Percentiles rank a stretch among this genome's conserved stretches.
phyloP scores from a whole-genome alignment of 768 basidiomycete genomes.

The Punctularia strigosozonata region DNA sequence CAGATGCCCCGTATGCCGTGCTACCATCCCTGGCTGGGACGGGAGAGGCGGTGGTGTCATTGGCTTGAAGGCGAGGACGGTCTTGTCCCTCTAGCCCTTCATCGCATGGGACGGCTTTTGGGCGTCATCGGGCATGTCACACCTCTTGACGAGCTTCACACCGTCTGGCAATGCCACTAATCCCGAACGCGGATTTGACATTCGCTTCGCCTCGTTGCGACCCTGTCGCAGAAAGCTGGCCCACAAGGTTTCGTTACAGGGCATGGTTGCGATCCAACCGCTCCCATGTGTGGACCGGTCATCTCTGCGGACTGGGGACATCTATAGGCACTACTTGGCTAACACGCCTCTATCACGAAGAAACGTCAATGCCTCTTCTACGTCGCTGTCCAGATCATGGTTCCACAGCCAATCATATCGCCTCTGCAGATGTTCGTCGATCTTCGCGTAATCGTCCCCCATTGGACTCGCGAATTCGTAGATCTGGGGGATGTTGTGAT shows the following conservation, averaged over 20 bases:
- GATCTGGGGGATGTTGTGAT: background rate
- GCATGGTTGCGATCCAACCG: too few species aligned
- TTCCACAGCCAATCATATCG: background rate
- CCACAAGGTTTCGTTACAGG: too few species aligned
- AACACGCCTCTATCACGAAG: too few species aligned
- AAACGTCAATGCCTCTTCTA: background rate
- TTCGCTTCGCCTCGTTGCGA: too few species aligned
- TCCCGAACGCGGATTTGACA: too few species aligned
- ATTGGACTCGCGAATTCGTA: background rate
- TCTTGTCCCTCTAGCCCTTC: background rate
- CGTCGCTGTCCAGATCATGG: background rate
- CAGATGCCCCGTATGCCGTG: constrained; percentile 19
- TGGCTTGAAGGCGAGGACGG: constrained; percentile 7
- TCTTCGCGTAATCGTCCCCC: background rate
- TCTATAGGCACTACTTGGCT: too few species aligned
- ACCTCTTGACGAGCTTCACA: background rate
- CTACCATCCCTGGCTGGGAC: constrained; percentile 16
- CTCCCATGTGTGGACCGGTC: too few species aligned
- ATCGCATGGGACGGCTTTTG: too few species aligned
- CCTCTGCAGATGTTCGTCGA: background rate
- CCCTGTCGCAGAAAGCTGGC: too few species aligned
- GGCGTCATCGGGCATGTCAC: background rate
- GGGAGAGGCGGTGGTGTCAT: constrained; percentile 15
- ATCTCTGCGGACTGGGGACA: too few species aligned
- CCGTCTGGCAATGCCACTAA: too few species aligned